Conservation (phyloP, 2,329 filamentous ascomycete species). For the Malbranchea cinnamomea region DNA sequence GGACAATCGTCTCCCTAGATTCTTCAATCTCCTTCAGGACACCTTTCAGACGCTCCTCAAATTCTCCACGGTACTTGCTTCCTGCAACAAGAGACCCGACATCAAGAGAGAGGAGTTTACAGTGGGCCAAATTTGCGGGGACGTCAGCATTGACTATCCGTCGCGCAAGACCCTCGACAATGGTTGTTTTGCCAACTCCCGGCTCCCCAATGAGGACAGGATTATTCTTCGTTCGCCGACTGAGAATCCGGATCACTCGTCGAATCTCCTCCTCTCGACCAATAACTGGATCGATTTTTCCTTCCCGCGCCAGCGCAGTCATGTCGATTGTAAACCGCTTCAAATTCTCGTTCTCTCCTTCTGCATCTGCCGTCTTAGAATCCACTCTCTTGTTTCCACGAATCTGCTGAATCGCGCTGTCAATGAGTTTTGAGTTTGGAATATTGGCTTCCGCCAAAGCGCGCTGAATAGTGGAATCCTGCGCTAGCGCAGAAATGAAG, state of each 20-base stretch:
- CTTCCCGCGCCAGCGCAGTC: slow-evolving; percentile 89
- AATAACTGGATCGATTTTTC: slow-evolving; percentile 96
- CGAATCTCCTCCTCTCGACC: slow-evolving; percentile 92
- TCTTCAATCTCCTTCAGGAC: slow-evolving; percentile 93
- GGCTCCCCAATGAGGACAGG: slow-evolving; percentile 95
- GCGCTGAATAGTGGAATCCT: slow-evolving; percentile 60
- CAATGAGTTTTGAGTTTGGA: slow-evolving; percentile 77
- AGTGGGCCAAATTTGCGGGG: slow-evolving; percentile 84
- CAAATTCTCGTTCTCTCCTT: slow-evolving; percentile 78
- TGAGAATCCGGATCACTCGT: slow-evolving; percentile 79
- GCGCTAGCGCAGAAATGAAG: slow-evolving; percentile 68
- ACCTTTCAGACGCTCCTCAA: slow-evolving; percentile 98
- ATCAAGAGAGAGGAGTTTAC: slow-evolving; percentile 86
- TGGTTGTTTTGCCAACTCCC: slow-evolving; percentile 95
- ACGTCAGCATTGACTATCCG: slow-evolving; percentile 95
- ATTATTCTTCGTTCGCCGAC: slow-evolving; percentile 94
- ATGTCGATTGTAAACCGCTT: slow-evolving; percentile 99
- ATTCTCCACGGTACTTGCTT: slow-evolving; percentile 97
- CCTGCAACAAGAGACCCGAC: slow-evolving; percentile 90
- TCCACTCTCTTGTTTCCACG: slow-evolving; percentile 87
- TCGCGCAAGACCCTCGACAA: slow-evolving; percentile 88
- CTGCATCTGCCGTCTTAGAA: slow-evolving; percentile 84
- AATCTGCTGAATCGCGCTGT: slow-evolving; percentile 80
- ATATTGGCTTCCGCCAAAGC: slow-evolving; percentile 76
- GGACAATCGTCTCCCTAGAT: slow-evolving; percentile 88